phyloP scores from a whole-genome alignment of 108 stramenopile species.

The Cyclotella atomus region DNA sequence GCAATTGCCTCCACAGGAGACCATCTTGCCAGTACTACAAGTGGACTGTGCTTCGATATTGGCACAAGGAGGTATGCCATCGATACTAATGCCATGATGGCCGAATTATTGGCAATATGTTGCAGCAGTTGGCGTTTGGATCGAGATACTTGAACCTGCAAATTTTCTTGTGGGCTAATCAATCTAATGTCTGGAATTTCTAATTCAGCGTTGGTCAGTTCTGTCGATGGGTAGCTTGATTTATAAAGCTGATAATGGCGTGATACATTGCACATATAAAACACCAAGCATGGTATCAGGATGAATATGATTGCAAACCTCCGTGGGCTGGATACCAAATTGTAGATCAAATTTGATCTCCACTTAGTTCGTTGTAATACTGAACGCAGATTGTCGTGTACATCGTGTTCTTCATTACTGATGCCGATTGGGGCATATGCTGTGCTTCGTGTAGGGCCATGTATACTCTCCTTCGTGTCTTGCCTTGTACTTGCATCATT shows the following conservation, averaged over 20 bases:
- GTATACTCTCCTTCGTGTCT: background rate
- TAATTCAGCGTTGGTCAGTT: no score
- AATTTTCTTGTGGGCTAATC: no score
- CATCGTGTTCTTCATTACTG: background rate
- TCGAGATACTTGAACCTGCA: no score
- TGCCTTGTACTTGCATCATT: background rate
- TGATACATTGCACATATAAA: background rate
- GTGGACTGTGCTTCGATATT: conserved; percentile 49
- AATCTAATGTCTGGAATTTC: no score
- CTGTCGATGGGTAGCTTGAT: no score
- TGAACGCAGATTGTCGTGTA: background rate
- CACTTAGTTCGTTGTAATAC: background rate
- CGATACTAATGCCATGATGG: conserved; percentile 54
- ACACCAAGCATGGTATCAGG: background rate
- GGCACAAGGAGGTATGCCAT: conserved; percentile 53
- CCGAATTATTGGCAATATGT: conserved; percentile 53
- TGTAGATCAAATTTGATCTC: background rate
- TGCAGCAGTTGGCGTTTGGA: background rate
- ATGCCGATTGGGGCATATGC: background rate
- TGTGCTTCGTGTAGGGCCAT: background rate
- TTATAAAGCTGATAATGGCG: conserved; percentile 1
- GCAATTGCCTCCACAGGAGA: conserved; percentile 35
- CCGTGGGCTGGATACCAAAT: background rate
- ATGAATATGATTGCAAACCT: background rate
- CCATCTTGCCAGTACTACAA: conserved; percentile 52